A percentile compares a stretch with the other conserved stretches of the same genome.
phyloP scores from a whole-genome alignment of 345 rosid genomes.

The Boechera stricta region DNA sequence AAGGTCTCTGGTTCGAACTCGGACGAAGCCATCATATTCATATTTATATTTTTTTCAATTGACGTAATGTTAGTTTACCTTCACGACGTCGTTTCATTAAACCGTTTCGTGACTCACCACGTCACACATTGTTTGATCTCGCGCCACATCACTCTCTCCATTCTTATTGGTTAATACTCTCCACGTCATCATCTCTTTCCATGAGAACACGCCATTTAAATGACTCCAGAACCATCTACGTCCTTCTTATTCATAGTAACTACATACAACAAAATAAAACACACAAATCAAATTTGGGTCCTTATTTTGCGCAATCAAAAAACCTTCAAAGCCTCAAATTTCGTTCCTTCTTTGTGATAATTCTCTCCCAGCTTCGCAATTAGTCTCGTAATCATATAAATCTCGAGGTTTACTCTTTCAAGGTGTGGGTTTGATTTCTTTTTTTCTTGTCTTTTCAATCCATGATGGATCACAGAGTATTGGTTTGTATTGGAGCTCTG shows the following conservation, averaged over 20 bases:
- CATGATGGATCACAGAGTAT: constrained; percentile 42
- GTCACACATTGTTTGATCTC: constrained; percentile 23
- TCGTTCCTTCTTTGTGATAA: neutral
- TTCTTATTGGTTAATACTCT: constrained; percentile 44
- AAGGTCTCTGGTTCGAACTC: constrained; percentile 95
- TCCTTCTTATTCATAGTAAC: constrained; percentile 11
- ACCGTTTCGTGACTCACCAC: constrained; percentile 14
- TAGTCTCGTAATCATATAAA: neutral
- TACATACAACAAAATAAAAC: neutral
- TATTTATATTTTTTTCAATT: accelerated
- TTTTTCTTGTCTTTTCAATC: neutral
- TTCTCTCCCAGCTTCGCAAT: constrained; percentile 22
- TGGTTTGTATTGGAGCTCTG: constrained; percentile 35
- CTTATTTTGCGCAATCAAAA: constrained; percentile 7
- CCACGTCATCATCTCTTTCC: constrained; percentile 60
- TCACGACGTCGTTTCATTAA: constrained; percentile 19
- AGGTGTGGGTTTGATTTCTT: neutral
- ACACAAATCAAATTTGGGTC: neutral
- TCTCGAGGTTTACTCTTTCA: neutral
- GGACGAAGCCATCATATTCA: constrained; percentile 53
- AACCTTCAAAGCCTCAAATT: neutral
- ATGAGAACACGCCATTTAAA: constrained; percentile 30
- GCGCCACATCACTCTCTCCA: constrained; percentile 50
- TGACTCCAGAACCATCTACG: constrained; percentile 29
- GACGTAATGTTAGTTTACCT: neutral